Percentiles rank a stretch among this genome's conserved stretches.
phyloP scores from a whole-genome alignment of 495 filamentous ascomycete genomes.

The Podospora anserina region DNA sequence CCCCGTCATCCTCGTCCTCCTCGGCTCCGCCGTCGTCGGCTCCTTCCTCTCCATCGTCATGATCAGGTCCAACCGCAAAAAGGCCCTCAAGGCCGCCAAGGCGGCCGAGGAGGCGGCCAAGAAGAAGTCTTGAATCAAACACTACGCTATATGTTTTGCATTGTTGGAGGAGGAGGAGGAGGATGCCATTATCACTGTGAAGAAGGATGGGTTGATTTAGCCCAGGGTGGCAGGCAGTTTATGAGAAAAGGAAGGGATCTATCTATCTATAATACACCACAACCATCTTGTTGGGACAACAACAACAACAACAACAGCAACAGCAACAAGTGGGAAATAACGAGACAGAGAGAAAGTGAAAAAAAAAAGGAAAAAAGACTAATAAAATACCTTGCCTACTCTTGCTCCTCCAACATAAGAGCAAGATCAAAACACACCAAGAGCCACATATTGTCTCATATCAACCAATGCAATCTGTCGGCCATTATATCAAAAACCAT shows the following conservation, averaged over 20 bases:
- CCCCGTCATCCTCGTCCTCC: constrained; percentile 89
- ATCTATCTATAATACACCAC: no score
- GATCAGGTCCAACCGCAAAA: constrained; percentile 98
- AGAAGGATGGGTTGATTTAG: no score
- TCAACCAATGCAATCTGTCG: not conserved
- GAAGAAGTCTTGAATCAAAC: constrained; percentile 52
- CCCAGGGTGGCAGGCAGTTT: no score
- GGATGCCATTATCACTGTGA: no score
- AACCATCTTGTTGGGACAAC: no score
- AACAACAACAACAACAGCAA: no score
- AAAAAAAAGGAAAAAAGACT: not conserved
- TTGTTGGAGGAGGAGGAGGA: not conserved
- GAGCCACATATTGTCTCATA: not conserved
- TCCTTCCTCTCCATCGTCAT: constrained; percentile 96
- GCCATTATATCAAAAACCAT: not conserved
- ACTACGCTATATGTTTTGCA: not conserved
- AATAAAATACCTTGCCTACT: not conserved
- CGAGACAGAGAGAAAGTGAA: no score
- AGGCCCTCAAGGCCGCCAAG: constrained; percentile 85
- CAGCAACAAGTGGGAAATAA: no score
- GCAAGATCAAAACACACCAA: not conserved
- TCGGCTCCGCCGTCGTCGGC: constrained; percentile 90
- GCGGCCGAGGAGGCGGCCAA: constrained; percentile 59
- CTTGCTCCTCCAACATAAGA: not conserved
- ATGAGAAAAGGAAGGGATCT: no score